Base-by-base conservation (phyloP, 2,329 filamentous ascomycete genomes). In the Phoma sp. region DNA sequence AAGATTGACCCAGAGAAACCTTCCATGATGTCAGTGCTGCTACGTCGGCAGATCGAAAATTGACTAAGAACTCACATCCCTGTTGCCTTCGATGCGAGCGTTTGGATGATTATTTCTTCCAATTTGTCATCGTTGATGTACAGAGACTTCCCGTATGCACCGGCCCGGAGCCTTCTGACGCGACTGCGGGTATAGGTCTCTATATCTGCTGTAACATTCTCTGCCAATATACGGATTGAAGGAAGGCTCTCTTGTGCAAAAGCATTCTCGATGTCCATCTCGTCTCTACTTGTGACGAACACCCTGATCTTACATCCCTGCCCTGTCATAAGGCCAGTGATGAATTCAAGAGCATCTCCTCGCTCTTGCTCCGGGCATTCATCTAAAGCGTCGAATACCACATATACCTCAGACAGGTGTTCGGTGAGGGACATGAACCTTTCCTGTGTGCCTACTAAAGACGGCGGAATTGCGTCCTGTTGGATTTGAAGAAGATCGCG, bases 1-100 rank as follows among this genome's bases (percentile, higher is more conserved):
- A 27, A 64, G 61, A 13, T 60, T 57, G 18, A 60, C 63, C 60
- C 61, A 65, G 37, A 63, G 53, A 57, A 65, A 67, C 62, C 64
- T 65, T 24, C 18, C 0, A 35, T 5, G n/a, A 7, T 7, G 1
- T 62, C 10, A 63, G 55, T 18, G 18, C 18, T 18, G 18, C 18
- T 18, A 2, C 47, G 7, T 25, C 10, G n/a, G 46, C 4, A 46
- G 4, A 18, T 29, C 23, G 11, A 30, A 10, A 6, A 30, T 8
- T 8, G 1, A 35, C 24, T 22, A 25, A 25, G 14, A 24, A 0
- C 4, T 25, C 3, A 67, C 61, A 67, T 67, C 4, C 59, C 61
- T 8, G 61, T 53, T 35, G 64, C 64, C 44, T 57, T 63, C 8
- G 25, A 39, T 43, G 51, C 39, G 23, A 65, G 54, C 7, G 55